Percentiles rank a stretch among this genome's conserved stretches.
Evolutionary conservation across 768 basidiomycete species (phyloP).

Genomic region (Rhodotorula taiwanensis): DNA sequence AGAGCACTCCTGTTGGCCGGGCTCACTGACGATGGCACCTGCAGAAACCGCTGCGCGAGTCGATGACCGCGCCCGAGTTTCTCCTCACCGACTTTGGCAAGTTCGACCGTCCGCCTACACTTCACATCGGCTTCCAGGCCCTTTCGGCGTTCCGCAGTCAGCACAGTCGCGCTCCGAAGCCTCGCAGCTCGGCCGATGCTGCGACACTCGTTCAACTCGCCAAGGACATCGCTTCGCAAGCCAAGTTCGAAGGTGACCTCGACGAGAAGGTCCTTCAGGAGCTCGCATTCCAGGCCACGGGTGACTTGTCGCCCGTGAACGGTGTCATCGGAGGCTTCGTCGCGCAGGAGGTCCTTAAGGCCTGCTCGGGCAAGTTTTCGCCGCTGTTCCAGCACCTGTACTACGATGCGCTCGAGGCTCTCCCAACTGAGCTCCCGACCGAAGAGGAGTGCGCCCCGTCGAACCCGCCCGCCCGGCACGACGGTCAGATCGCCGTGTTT

Average conservation of each 20-base stretch:
- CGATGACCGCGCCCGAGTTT: slow-evolving; percentile 69
- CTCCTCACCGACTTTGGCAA: slow-evolving; percentile 97
- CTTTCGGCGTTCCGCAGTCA: slow-evolving; percentile 64
- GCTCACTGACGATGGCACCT: fast-evolving
- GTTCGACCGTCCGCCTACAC: slow-evolving; percentile 80
- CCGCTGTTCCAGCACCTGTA: slow-evolving; percentile 92
- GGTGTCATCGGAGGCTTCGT: slow-evolving; percentile 96
- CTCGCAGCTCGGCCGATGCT: slow-evolving; percentile 77
- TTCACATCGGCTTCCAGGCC: slow-evolving; percentile 92
- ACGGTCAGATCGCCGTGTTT: slow-evolving; percentile 92
- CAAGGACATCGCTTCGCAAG: slow-evolving; percentile 55
- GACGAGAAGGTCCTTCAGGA: slow-evolving; percentile 71
- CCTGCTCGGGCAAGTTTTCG: slow-evolving; percentile 94
- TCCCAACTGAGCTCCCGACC: slow-evolving; percentile 56
- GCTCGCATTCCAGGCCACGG: slow-evolving; percentile 81
- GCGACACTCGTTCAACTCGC: slow-evolving; percentile 63
- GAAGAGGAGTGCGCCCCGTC: slow-evolving; percentile 76
- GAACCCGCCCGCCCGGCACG: slow-evolving; percentile 65
- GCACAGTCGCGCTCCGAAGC: slow-evolving; percentile 65
- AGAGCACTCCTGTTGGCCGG: too few relatives aligned
- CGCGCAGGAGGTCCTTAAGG: slow-evolving; percentile 95
- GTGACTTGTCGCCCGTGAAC: slow-evolving; percentile 79
- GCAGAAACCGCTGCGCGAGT: slow-evolving; percentile 89
- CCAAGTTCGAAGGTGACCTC: slow-evolving; percentile 58
- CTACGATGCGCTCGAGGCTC: slow-evolving; percentile 93